Conservation (phyloP, 1,139 yeast species). For the Protomyces pachydermus region DNA sequence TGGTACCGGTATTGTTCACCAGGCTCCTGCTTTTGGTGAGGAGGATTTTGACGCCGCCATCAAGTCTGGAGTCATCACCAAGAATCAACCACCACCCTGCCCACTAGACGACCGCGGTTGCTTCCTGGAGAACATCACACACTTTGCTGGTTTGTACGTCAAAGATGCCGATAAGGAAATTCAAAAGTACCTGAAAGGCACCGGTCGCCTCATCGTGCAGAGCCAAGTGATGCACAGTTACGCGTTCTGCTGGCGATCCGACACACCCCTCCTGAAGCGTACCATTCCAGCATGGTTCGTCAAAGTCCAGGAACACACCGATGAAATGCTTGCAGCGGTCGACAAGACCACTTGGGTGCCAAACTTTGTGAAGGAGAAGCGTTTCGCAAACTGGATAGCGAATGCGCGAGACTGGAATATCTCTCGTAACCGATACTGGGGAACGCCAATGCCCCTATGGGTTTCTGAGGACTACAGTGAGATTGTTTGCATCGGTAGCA, state of each 20-base stretch:
- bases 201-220: constrained; percentile 68
- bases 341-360: constrained; percentile 95
- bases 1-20: constrained; percentile 99
- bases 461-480: constrained; percentile 90
- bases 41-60: constrained; percentile 86
- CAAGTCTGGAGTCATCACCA: constrained; percentile 66
- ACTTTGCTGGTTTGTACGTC: constrained; percentile 77
- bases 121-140: constrained; percentile 68
- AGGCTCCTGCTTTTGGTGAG: constrained; percentile 98
- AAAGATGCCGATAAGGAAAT: constrained; percentile 93
- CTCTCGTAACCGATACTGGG: constrained; percentile 99
- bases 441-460: constrained; percentile 98
- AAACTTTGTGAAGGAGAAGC: constrained; percentile 76
- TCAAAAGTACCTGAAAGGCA: constrained; percentile 73
- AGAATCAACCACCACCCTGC: constrained; percentile 72
- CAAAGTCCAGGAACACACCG: constrained; percentile 77
- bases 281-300: constrained; percentile 99
- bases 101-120: constrained; percentile 91
- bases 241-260: constrained; percentile 99
- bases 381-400: constrained; percentile 95
- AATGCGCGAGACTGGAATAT: constrained; percentile 99
- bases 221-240: constrained; percentile 90
- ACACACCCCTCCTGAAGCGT: constrained; percentile 91
- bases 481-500: constrained; percentile 86
- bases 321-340: constrained; percentile 82